Evolutionary conservation across 371 early-diverging fungal genomes (phyloP), one percentile per base, ranked within the genome.

Genomic region (Apophysomyces trapeziformis): DNA sequence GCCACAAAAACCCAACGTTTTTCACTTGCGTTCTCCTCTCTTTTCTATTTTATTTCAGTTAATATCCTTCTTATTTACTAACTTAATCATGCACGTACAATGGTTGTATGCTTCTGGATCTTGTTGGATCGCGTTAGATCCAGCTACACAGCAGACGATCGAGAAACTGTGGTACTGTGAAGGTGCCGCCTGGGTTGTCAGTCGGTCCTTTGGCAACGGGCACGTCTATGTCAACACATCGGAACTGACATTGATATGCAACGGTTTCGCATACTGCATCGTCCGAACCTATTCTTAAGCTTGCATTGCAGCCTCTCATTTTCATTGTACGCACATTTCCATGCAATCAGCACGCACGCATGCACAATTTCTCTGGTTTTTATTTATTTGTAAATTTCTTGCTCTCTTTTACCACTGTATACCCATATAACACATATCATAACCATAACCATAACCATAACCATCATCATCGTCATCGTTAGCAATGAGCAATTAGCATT

Each of bases 71-170:
- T 47, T 47, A 43, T 43, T 11, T 54, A 14, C 45, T 57, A 44
- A 60, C 58, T 47, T 14, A 46, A 47, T 59, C 9, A 41, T 41
- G 36, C 54, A 21, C 11, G 41, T 62, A 1, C 58, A 71, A 71
- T 71, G 72, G 72, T 65, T 71, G 21, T 71, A 71, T 38, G 68
- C 56, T 21, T 58, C 65, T 12, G 72, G 72, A 12, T 68, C 72
- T n/a, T 61, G 64, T 16, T 71, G 72, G 72, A 50, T 47, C 13
- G 62, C 65, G 4, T 57, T 64, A 14, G 72, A 71, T 62, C 61
- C 60, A 16, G 58, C 64, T 11, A 65, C 72, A 7, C 65, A 67
- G 62, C 47, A 60, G 37, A 44, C 45, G 35, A 65, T 71, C 18
- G 72, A 71, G 58, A 21, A 18, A 1, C 59, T 71, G 8, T 71